A percentile compares a stretch with the other conserved stretches of the same genome.
Evolutionary conservation across 2,329 filamentous ascomycete species (phyloP).

Genomic region (Diplocarpon rosae): DNA sequence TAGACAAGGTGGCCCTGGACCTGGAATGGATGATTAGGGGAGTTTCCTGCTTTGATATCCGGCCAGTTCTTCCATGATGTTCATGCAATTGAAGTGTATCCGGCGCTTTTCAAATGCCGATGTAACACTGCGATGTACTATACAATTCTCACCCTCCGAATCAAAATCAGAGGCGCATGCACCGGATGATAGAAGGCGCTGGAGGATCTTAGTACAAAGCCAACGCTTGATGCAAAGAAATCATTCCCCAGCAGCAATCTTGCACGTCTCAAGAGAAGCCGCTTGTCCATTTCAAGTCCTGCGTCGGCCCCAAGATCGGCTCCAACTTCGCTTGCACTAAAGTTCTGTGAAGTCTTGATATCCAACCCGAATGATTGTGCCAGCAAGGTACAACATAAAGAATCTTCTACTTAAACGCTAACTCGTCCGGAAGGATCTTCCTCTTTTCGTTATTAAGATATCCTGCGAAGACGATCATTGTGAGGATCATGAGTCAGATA

Average conservation of each 20-base stretch:
- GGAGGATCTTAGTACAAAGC: slow-evolving; percentile 1
- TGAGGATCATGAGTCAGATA: too few relatives aligned
- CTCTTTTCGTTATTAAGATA: too few relatives aligned
- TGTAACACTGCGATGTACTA: slow-evolving; percentile 14
- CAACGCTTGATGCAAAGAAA: background rate
- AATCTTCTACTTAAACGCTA: too few relatives aligned
- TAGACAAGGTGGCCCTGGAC: slow-evolving; percentile 48
- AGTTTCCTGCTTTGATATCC: background rate
- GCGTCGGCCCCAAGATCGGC: too few relatives aligned
- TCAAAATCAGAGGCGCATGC: slow-evolving; percentile 11
- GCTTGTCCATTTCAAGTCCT: too few relatives aligned
- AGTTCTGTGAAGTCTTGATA: too few relatives aligned
- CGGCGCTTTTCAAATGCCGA: slow-evolving; percentile 8
- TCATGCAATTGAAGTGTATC: slow-evolving; percentile 6
- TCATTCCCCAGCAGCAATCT: background rate
- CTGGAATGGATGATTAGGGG: slow-evolving; percentile 46
- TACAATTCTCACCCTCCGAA: slow-evolving; percentile 14
- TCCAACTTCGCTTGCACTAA: too few relatives aligned
- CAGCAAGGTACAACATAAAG: too few relatives aligned
- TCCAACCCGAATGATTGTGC: too few relatives aligned
- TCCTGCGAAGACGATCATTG: too few relatives aligned
- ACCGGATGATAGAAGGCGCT: slow-evolving; percentile 13
- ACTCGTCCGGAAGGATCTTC: too few relatives aligned
- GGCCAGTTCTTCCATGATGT: slow-evolving; percentile 3
- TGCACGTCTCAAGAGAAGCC: background rate